Base-by-base conservation (phyloP, 2,329 filamentous ascomycete species). In the Verticillium tricorpus region DNA sequence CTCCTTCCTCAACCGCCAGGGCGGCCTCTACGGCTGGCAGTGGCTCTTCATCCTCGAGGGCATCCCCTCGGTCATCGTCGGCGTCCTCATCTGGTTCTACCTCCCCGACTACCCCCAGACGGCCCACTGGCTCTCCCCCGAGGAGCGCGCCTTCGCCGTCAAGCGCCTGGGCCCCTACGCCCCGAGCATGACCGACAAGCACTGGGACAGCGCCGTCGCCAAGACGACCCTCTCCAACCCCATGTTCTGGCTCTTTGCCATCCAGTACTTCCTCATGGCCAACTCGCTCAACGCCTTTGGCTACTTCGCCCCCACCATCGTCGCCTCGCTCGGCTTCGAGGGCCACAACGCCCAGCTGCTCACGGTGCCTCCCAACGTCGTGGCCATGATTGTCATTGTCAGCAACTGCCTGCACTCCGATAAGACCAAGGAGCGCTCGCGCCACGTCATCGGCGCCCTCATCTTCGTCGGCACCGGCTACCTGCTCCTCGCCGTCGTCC, bases 31-130 rank as follows among this genome's bases (percentile, higher is more conserved):
- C 28, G 81, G 76, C 39, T 90, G 87, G 87, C 78, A 85, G 64
- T 90, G 87, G 76, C 80, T 89, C 4, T 90, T 90, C 70, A 82
- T 89, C 61, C 76, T 89, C 58, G 78, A 76, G 62, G 68, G 76
- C 17, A 68, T 73, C 22, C 61, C 69, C 22, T 67, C 72, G 45
- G 61, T 75, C 58, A 59, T 74, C 32, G 67, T 72, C n/a, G 68
- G 69, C 39, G 52, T 76, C 35, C 22, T 75, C 59, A 66, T 72
- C 58, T 72, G 69, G 63, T 73, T 69, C 66, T 70, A 66, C 62
- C 67, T 69, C 31, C 73, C 73, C 1, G 72, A 76, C 59, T 74
- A 71, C 60, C 73, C 73, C 2, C 72, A 75, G 64, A 73, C 71
- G 2, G 71, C 70, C 35, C 59, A 62, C 0, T 75, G 73, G 70